These are phyloP conservation scores for Phialophora verrucosa DNA, from an alignment of 2,329 filamentous ascomycete species.

Conservation along the genomic window DNA sequence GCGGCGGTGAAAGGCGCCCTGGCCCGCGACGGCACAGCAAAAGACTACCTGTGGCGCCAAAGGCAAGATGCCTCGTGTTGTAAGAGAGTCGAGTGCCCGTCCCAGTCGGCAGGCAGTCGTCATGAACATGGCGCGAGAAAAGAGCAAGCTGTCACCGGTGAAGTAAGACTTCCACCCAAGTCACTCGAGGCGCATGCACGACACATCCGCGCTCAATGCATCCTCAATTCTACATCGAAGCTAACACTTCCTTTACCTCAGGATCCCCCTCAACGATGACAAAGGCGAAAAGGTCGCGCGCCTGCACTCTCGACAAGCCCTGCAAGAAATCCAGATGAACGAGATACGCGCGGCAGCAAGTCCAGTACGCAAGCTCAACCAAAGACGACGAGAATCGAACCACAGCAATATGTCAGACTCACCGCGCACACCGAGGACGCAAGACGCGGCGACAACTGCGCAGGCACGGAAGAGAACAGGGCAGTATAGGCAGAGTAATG, in stretches of 20 bases:
- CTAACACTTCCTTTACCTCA: constrained; percentile 46
- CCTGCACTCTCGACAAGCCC: constrained; percentile 82
- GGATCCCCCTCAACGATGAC: constrained; percentile 96
- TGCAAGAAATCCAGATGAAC: constrained; percentile 89
- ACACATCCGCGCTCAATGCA: background rate
- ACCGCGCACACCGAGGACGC: constrained; percentile 61
- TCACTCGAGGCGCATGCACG: background rate
- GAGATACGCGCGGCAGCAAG: constrained; percentile 83
- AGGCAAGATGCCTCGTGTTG: constrained; percentile 35
- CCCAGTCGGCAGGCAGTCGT: constrained; percentile 31
- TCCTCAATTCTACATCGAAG: background rate
- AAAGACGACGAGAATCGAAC: constrained; percentile 53
- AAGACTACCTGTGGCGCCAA: background rate
- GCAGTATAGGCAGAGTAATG: constrained; percentile 24
- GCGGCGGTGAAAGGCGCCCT: background rate
- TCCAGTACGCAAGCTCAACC: constrained; percentile 68
- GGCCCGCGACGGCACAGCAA: background rate
- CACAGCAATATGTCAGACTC: constrained; percentile 60
- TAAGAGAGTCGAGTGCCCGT: constrained; percentile 23
- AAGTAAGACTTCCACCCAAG: constrained; percentile 48
- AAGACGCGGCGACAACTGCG: constrained; percentile 33
- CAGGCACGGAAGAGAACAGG: constrained; percentile 31
- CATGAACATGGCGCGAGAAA: constrained; percentile 37
- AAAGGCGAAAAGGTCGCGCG: constrained; percentile 87
- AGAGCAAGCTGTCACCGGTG: constrained; percentile 54